Conservation (phyloP, 768 basidiomycete species). For the Rickenella mellea region DNA sequence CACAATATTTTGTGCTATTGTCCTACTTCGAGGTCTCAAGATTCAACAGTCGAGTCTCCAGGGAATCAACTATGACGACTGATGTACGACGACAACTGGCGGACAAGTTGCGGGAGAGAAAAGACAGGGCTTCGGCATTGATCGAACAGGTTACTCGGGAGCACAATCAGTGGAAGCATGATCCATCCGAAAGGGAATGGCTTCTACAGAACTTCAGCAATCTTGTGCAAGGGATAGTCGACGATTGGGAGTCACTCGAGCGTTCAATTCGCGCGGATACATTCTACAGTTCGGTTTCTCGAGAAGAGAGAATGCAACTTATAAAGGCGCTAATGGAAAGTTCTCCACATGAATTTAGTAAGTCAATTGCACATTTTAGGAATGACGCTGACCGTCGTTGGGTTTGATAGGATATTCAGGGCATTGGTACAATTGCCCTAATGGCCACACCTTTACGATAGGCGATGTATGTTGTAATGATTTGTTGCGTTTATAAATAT, state of each 20-base stretch:
- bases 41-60: conserved; percentile 31
- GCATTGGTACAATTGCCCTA: conserved; percentile 22
- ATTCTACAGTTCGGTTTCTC: conserved; percentile 42
- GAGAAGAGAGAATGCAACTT: conserved; percentile 42
- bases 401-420: conserved; percentile 15
- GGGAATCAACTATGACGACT: conserved; percentile 10
- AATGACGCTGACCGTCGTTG: too few relatives aligned
- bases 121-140: background rate
- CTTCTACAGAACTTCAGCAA: conserved; percentile 30
- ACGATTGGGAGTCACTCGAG: conserved; percentile 38
- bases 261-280: conserved; percentile 28
- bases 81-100: conserved; percentile 16
- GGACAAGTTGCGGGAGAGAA: conserved; percentile 5
- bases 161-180: conserved; percentile 5
- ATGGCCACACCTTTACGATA: conserved; percentile 21
- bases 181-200: conserved; percentile 23
- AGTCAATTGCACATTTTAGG: too few relatives aligned
- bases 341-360: too few relatives aligned
- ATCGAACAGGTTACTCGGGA: conserved; percentile 14
- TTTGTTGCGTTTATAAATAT: background rate
- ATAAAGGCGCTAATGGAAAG: conserved; percentile 40
- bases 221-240: conserved; percentile 26
- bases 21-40: conserved; percentile 39
- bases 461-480: conserved; percentile 11
- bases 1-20: conserved; percentile 33